phyloP scores from a whole-genome alignment of 768 basidiomycete genomes.

The Cystofilobasidium bisporidii region DNA sequence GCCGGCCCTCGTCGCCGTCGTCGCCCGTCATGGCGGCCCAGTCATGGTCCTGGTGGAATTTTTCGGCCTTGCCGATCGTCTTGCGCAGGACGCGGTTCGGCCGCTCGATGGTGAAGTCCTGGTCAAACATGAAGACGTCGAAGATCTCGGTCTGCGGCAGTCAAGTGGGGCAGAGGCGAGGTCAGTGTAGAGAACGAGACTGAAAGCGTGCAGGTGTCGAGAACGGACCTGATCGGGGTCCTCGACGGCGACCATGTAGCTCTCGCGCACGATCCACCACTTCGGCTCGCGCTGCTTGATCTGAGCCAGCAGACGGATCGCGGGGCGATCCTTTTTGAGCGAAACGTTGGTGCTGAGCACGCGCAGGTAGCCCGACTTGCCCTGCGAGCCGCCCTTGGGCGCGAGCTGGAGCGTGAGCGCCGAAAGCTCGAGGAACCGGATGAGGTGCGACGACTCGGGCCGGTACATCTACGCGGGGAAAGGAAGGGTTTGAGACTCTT shows the following conservation, averaged over 20 bases:
- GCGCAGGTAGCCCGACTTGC: constrained; percentile 74
- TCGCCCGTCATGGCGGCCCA: constrained; percentile 18
- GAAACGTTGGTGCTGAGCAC: constrained; percentile 37
- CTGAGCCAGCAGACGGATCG: constrained; percentile 42
- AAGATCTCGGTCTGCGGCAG: constrained; percentile 75
- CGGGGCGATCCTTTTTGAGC: constrained; percentile 38
- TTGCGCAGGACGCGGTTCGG: constrained; percentile 82
- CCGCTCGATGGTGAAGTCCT: constrained; percentile 79
- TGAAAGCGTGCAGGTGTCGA: too few species aligned
- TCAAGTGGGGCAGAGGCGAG: constrained; percentile 3
- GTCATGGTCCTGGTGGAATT: constrained; percentile 19
- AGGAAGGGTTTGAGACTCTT: too few species aligned
- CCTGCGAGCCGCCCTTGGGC: constrained; percentile 62
- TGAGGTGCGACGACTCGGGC: constrained; percentile 77
- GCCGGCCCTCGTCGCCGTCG: constrained; percentile 39
- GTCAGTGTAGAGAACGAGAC: too few species aligned
- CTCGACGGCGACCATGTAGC: constrained; percentile 74
- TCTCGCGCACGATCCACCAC: constrained; percentile 90
- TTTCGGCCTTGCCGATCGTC: constrained; percentile 60
- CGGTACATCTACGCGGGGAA: constrained; percentile 83
- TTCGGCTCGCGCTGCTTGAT: constrained; percentile 50
- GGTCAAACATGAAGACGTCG: constrained; percentile 88
- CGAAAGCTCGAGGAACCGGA: constrained; percentile 84
- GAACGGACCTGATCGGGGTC: constrained; percentile 70
- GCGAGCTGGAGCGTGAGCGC: constrained; percentile 74